Percentiles rank a stretch among this genome's conserved stretches.
Conservation (phyloP, 1,284 basidiomycete genomes). For the Malassezia slooffiae region DNA sequence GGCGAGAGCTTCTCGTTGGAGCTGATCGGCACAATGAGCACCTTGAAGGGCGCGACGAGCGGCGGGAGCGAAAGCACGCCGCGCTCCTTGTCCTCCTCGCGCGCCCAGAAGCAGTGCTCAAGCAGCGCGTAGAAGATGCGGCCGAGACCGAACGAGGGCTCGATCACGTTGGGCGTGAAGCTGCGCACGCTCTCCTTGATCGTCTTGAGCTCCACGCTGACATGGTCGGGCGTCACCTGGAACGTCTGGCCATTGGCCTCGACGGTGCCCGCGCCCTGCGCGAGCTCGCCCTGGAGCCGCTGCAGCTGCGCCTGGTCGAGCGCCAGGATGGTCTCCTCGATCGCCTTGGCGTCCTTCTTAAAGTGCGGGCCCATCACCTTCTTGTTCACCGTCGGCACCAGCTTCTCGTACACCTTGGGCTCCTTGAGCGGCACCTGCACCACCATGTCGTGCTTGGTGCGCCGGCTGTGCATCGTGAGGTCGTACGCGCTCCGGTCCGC, state of each 20-base stretch:
- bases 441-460: conserved; percentile 55
- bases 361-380: conserved; percentile 82
- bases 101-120: conserved; percentile 91
- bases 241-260: conserved; percentile 57
- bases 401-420: conserved; percentile 63
- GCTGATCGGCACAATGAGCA: conserved; percentile 89
- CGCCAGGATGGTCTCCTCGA: conserved; percentile 61
- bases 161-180: conserved; percentile 93
- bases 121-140: conserved; percentile 88
- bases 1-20: conserved; percentile 74
- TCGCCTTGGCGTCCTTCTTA: conserved; percentile 65
- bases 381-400: conserved; percentile 70
- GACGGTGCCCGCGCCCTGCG: conserved; percentile 48
- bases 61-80: conserved; percentile 73
- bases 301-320: conserved; percentile 62
- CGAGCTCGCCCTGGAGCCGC: conserved; percentile 63
- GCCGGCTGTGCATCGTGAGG: conserved; percentile 54
- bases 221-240: conserved; percentile 61
- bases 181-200: conserved; percentile 89
- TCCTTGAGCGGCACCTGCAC: conserved; percentile 76
- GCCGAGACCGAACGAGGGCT: conserved; percentile 95
- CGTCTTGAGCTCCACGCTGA: conserved; percentile 72
- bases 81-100: conserved; percentile 59
- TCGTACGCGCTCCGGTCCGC: conserved; percentile 97
- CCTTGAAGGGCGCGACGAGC: conserved; percentile 88